A percentile compares a stretch with the other conserved stretches of the same genome.
Conservation (phyloP, 108 stramenopile genomes). For the Asterionellopsis glacialis region DNA sequence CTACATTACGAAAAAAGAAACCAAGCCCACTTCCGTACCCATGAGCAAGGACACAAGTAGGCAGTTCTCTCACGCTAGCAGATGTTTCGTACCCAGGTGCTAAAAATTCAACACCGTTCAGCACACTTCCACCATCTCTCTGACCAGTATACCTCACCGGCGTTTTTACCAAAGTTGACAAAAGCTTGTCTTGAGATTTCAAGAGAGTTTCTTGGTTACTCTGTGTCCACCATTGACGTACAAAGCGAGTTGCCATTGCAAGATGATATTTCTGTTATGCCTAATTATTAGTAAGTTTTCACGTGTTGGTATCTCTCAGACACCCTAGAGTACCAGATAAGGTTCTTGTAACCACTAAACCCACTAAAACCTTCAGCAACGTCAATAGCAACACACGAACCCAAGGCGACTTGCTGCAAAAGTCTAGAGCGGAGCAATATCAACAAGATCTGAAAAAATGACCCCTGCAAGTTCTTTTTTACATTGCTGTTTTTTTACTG, state of each 20-base stretch:
- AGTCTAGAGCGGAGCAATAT: too few species aligned
- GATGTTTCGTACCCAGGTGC: background rate
- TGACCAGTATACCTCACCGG: background rate
- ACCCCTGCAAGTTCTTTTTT: too few species aligned
- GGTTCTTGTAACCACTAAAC: too few species aligned
- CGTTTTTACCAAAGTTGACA: slow-evolving; percentile 23
- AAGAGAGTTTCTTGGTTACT: slow-evolving; percentile 22
- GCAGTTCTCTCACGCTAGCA: background rate
- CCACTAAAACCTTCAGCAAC: too few species aligned
- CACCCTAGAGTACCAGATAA: too few species aligned
- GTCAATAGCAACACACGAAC: too few species aligned
- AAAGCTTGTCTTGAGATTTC: slow-evolving; percentile 27
- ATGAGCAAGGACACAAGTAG: slow-evolving; percentile 31
- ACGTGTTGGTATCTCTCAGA: too few species aligned
- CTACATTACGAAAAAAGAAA: slow-evolving; percentile 42
- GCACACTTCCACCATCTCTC: slow-evolving; percentile 1
- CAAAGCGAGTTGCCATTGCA: slow-evolving; percentile 4
- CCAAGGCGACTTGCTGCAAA: too few species aligned
- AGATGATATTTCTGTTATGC: background rate
- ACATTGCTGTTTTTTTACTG: too few species aligned
- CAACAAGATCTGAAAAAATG: too few species aligned
- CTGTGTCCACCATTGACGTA: slow-evolving; percentile 41
- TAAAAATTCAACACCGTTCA: slow-evolving; percentile 27
- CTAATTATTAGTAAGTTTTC: too few species aligned
- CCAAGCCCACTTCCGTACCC: slow-evolving; percentile 42